Percentiles rank a stretch among this genome's conserved stretches.
These are phyloP conservation scores for Elsinoe necatrix DNA, from an alignment of 2,329 filamentous ascomycete species.

Conservation along the genomic window DNA sequence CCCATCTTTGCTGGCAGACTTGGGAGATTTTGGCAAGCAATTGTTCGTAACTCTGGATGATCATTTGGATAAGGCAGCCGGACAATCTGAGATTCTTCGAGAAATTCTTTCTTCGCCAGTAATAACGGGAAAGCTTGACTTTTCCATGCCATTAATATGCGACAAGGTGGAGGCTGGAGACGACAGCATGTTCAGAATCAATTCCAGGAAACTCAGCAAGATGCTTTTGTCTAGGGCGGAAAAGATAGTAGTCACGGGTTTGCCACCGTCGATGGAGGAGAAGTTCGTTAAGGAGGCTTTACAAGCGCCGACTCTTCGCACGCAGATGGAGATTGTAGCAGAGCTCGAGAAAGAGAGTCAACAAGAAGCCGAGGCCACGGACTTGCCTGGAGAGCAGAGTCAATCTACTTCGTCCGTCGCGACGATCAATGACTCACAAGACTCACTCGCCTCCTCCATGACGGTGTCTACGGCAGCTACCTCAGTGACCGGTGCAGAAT, in stretches of 20 bases:
- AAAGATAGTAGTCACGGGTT: conserved; percentile 52
- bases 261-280: conserved; percentile 78
- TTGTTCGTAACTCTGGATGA: conserved; percentile 64
- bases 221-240: conserved; percentile 64
- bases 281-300: conserved; percentile 69
- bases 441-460: not conserved
- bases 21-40: conserved; percentile 45
- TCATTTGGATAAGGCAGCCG: conserved; percentile 56
- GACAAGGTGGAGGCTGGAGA: conserved; percentile 76
- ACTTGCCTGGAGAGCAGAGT: not conserved
- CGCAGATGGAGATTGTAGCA: conserved; percentile 47
- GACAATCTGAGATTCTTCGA: conserved; percentile 49
- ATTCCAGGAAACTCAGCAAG: conserved; percentile 57
- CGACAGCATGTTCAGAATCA: conserved; percentile 78
- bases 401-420: conserved; percentile 20
- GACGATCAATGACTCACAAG: conserved; percentile 13
- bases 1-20: conserved; percentile 51
- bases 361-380: not conserved
- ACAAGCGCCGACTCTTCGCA: conserved; percentile 63
- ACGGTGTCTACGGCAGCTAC: conserved; percentile 23
- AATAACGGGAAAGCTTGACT: conserved; percentile 38
- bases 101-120: conserved; percentile 41
- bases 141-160: conserved; percentile 61
- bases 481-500: conserved; percentile 22
- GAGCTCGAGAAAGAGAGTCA: conserved; percentile 22